Base-by-base conservation (phyloP, 306 rosid genomes). In the Medicago ruthenica region DNA sequence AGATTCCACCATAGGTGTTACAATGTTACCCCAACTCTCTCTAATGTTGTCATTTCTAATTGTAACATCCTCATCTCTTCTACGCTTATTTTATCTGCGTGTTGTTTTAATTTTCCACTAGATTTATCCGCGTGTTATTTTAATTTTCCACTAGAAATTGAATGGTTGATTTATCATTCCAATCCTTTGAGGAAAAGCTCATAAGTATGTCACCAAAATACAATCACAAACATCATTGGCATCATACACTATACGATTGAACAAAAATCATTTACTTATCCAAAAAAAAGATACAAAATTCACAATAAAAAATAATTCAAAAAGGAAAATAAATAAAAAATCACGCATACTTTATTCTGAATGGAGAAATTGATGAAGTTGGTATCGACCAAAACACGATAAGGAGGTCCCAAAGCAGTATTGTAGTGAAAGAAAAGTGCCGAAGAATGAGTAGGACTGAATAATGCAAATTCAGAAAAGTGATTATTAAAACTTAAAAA, bases 311-410 rank as follows among this genome's bases (percentile, higher is more conserved):
- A 70, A 18, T 31, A 18, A 0, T 5, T 37, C 27, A 54, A 45
- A 45, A 53, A 67, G 16, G 20, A 58, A 57, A 57, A 4, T 4
- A 11, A 13, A 53, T 31, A 12, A 10, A 36, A 5, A 8, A 8
- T 4, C 9, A 40, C 45, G 42, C 76, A 82, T 81, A 89, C 98
- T 81, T 92, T 95, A 79, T 92, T 95, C 86, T 92, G 93, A 39
- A 92, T 90, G 55, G 97, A 95, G 91, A 95, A 95, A 83, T 90
- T 92, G 89, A 95, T 95, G 87, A 95, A 95, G 83, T 90, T 95
- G 60, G 97, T 92, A 84, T 95, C 98, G 3, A 95, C 91, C 84
- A 92, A 80, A 84, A 92, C 92, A 36, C 80, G 93, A 66, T 95
- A 95, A 24, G 98, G 97, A 9, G 98, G 97, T 64, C 97, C 98